These are phyloP conservation scores for Kurtzmaniella cleridarum DNA, from an alignment of 805 yeast species.

Conservation along the genomic window DNA sequence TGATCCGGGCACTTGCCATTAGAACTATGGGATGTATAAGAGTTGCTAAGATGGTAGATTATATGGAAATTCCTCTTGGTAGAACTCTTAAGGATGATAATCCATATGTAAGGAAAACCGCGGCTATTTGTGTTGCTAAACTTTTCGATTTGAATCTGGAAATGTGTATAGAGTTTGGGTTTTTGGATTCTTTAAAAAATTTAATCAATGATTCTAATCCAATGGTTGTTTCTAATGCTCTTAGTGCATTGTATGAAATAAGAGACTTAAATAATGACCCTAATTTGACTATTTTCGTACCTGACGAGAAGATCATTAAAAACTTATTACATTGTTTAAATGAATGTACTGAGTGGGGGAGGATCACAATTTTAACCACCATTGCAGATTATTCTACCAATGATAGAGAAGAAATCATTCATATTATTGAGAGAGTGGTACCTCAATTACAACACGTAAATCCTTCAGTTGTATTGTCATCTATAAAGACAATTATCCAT, in stretches of 20 bases:
- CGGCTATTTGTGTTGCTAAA: slow-evolving; percentile 95
- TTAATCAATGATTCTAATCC: slow-evolving; percentile 86
- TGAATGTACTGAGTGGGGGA: slow-evolving; percentile 99
- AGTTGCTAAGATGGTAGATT: slow-evolving; percentile 92
- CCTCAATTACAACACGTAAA: slow-evolving; percentile 97
- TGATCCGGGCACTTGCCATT: slow-evolving; percentile 92
- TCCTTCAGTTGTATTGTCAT: slow-evolving; percentile 86
- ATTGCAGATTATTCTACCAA: slow-evolving; percentile 63
- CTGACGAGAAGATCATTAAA: slow-evolving; percentile 40
- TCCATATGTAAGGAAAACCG: slow-evolving; percentile 96
- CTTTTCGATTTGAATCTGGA: slow-evolving; percentile 79
- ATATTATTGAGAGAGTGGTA: slow-evolving; percentile 80
- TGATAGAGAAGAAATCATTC: slow-evolving; percentile 63
- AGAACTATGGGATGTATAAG: slow-evolving; percentile 98
- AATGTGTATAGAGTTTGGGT: slow-evolving; percentile 83
- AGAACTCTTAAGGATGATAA: slow-evolving; percentile 86
- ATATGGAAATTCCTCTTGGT: slow-evolving; percentile 83
- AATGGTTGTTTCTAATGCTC: slow-evolving; percentile 95
- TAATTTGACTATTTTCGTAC: slow-evolving; percentile 26
- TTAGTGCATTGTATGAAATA: slow-evolving; percentile 80
- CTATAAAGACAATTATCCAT: slow-evolving; percentile 74
- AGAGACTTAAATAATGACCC: slow-evolving; percentile 58
- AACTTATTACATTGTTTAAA: slow-evolving; percentile 79
- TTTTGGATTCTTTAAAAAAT: slow-evolving; percentile 59
- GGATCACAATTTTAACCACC: slow-evolving; percentile 82